Conservation (phyloP, 805 yeast species). For the Citeromyces matritensis region DNA sequence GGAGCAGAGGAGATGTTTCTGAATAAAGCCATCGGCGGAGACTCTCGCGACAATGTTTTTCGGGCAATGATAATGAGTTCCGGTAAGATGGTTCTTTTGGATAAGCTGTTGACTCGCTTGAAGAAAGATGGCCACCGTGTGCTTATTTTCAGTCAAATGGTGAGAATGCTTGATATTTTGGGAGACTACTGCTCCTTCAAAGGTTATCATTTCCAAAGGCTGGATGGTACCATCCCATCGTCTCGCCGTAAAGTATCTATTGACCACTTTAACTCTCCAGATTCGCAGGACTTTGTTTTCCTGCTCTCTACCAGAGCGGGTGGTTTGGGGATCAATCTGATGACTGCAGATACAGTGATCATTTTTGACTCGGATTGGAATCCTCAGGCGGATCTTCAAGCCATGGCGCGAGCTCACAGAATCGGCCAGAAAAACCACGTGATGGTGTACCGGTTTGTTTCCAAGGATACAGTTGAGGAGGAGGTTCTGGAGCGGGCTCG, state of each 20-base stretch:
- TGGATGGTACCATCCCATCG: constrained; percentile 95
- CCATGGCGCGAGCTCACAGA: constrained; percentile 99
- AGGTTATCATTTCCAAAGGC: constrained; percentile 78
- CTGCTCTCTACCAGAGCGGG: constrained; percentile 94
- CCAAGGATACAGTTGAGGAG: constrained; percentile 96
- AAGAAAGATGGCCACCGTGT: constrained; percentile 94
- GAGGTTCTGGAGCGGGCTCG: constrained; percentile 94
- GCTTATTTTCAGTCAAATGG: constrained; percentile 93
- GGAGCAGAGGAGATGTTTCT: constrained; percentile 79
- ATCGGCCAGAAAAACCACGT: constrained; percentile 99
- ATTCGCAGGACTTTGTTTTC: constrained; percentile 82
- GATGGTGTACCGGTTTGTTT: constrained; percentile 93
- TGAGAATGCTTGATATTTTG: constrained; percentile 82
- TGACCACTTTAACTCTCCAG: constrained; percentile 93
- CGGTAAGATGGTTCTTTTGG: constrained; percentile 95
- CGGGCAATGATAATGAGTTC: constrained; percentile 94
- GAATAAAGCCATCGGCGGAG: constrained; percentile 40
- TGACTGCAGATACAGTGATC: constrained; percentile 98
- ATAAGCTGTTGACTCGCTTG: constrained; percentile 71
- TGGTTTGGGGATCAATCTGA: constrained; percentile 93
- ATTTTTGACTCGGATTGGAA: constrained; percentile 99
- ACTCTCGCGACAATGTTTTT: constrained; percentile 63
- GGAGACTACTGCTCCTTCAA: constrained; percentile 87
- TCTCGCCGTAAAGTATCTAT: constrained; percentile 87
- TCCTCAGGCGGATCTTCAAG: constrained; percentile 98